Evolutionary conservation across 1,284 basidiomycete species (phyloP).

Genomic region (Cerrena zonata): DNA sequence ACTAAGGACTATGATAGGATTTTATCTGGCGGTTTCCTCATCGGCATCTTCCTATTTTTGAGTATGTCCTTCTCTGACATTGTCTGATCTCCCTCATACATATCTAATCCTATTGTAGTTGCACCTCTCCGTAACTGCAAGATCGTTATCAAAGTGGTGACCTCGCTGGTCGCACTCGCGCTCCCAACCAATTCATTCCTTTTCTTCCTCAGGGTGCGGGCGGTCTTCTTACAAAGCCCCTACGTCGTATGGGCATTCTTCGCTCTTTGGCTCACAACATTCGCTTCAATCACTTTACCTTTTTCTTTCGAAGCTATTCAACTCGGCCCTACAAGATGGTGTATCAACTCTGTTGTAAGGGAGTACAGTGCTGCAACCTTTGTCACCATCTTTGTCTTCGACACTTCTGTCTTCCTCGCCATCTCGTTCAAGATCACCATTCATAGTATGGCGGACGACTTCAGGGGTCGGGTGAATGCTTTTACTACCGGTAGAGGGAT

Average conservation of each 20-base stretch:
- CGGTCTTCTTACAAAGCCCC: slow-evolving; percentile 2
- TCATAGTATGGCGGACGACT: slow-evolving; percentile 5
- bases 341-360: slow-evolving; percentile 5
- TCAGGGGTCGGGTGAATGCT: not conserved
- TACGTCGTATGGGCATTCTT: slow-evolving; percentile 1
- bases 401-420: slow-evolving; percentile 7
- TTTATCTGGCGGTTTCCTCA: not conserved
- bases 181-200: slow-evolving; percentile 6
- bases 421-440: slow-evolving; percentile 2
- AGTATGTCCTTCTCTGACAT: not conserved
- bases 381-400: slow-evolving; percentile 3
- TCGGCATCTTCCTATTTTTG: not conserved
- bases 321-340: slow-evolving; percentile 3
- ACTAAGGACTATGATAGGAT: not conserved
- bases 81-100: not conserved
- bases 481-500: slow-evolving; percentile 5
- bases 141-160: slow-evolving; percentile 3
- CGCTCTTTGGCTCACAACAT: slow-evolving; percentile 6
- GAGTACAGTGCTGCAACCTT: slow-evolving; percentile 1
- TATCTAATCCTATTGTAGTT: slow-evolving; percentile 2
- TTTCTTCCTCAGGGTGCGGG: slow-evolving; percentile 8
- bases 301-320: slow-evolving; percentile 5
- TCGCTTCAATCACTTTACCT: slow-evolving; percentile 2
- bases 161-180: slow-evolving; percentile 1
- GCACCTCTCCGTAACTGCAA: slow-evolving; percentile 3